Evolutionary conservation across 371 early-diverging fungal species (phyloP).

Genomic region (Mortierella sp.): DNA sequence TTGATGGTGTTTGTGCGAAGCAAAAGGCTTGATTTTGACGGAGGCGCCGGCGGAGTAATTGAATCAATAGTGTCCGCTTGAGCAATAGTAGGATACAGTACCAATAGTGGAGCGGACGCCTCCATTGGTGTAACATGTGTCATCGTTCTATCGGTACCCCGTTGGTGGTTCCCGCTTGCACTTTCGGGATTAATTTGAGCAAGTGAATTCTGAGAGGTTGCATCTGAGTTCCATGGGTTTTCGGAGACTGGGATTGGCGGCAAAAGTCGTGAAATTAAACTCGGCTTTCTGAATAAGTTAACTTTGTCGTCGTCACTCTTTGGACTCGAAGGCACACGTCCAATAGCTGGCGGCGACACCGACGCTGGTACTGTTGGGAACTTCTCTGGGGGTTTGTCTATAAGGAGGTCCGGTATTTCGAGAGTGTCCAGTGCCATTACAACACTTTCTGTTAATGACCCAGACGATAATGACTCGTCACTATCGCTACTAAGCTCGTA

Average conservation of each 20-base stretch:
- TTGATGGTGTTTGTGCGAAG: conserved; percentile 29
- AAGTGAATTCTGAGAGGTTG: not conserved
- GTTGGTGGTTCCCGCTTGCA: not conserved
- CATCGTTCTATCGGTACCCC: not conserved
- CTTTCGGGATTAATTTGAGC: not conserved
- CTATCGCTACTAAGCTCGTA: conserved; percentile 51
- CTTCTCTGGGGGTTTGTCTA: not conserved
- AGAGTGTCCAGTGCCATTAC: conserved; percentile 47
- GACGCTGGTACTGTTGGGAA: not conserved
- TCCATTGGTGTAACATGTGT: not conserved
- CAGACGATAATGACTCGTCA: conserved; percentile 25
- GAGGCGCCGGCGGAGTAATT: conserved; percentile 29
- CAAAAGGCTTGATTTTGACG: conserved; percentile 41
- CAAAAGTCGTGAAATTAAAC: conserved; percentile 30
- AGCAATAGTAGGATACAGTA: not conserved
- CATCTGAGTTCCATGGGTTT: conserved; percentile 31
- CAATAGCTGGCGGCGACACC: not conserved
- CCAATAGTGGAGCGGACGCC: not conserved
- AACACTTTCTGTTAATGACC: conserved; percentile 36
- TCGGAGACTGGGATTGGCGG: conserved; percentile 40
- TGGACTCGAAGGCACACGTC: not conserved
- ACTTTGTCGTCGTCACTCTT: not conserved
- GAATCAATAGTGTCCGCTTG: not conserved
- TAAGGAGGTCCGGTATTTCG: conserved; percentile 36
- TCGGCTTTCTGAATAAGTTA: conserved; percentile 16